Conservation (phyloP, 2,329 filamentous ascomycete species). For the Calonectria henricotiae region DNA sequence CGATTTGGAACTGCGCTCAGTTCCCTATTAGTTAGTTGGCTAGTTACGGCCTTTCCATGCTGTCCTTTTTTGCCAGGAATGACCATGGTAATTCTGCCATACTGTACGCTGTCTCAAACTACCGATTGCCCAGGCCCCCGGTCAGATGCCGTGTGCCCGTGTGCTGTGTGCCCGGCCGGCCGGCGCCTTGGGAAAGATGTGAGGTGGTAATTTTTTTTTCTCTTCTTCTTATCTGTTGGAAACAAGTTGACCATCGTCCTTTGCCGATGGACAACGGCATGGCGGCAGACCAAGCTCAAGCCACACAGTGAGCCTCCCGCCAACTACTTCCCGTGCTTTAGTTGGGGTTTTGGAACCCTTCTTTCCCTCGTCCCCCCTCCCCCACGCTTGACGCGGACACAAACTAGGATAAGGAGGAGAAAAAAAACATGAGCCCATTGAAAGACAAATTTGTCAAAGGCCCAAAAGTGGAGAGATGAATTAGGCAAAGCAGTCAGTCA, state of each 20-base stretch:
- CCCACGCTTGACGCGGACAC: slow-evolving; percentile 25
- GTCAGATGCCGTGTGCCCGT: slow-evolving; percentile 45
- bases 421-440: not conserved
- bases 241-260: no score
- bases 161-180: slow-evolving; percentile 43
- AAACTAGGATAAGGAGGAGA: no score
- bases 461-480: not conserved
- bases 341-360: slow-evolving; percentile 15
- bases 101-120: not conserved
- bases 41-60: not conserved
- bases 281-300: slow-evolving; percentile 3
- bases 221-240: not conserved
- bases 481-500: not conserved
- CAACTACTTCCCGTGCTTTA: not conserved
- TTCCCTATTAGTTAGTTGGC: not conserved
- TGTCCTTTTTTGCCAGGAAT: not conserved
- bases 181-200: not conserved
- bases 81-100: not conserved
- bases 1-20: not conserved
- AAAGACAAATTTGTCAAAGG: not conserved
- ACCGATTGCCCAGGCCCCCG: slow-evolving; percentile 26
- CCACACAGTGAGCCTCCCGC: slow-evolving; percentile 13
- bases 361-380: not conserved
- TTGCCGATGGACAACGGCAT: not conserved
- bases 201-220: not conserved